Evolutionary conservation across 495 filamentous ascomycete genomes (phyloP).

Genomic region (Penicillium diatomitis): DNA sequence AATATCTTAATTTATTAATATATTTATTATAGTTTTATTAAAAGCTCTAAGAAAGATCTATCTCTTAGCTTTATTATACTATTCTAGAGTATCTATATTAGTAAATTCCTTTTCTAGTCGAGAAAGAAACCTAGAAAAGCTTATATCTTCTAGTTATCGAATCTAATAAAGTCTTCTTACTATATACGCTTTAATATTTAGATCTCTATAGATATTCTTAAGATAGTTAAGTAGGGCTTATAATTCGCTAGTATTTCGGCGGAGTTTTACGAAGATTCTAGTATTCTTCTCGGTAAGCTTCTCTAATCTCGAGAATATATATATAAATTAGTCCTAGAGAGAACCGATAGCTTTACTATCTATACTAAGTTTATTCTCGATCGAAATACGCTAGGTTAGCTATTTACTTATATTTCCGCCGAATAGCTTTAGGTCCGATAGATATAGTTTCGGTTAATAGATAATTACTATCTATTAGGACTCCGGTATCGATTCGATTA

Average conservation of each 20-base stretch:
- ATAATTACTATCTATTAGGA: not conserved
- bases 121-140: not conserved
- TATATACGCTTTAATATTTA: conserved; percentile 1
- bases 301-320: conserved; percentile 4
- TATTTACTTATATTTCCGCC: not conserved
- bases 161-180: conserved; percentile 2
- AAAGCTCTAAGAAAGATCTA: no score
- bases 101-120: conserved; percentile 1
- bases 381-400: not conserved
- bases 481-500: not conserved
- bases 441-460: not conserved
- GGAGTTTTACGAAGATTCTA: conserved; percentile 2
- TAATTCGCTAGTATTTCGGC: not conserved
- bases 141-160: not conserved
- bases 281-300: conserved; percentile 3
- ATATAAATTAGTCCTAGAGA: not conserved
- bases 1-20: not conserved
- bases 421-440: not conserved
- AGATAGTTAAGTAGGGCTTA: conserved; percentile 1
- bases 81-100: not conserved
- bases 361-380: conserved; percentile 1
- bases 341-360: conserved; percentile 1
- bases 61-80: not conserved
- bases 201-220: conserved; percentile 2
- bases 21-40: conserved; percentile 1